Percentiles rank a stretch among this genome's conserved stretches.
These are phyloP conservation scores for Lasiodiplodia sp. DNA, from an alignment of 2,329 filamentous ascomycete species.

Conservation along the genomic window DNA sequence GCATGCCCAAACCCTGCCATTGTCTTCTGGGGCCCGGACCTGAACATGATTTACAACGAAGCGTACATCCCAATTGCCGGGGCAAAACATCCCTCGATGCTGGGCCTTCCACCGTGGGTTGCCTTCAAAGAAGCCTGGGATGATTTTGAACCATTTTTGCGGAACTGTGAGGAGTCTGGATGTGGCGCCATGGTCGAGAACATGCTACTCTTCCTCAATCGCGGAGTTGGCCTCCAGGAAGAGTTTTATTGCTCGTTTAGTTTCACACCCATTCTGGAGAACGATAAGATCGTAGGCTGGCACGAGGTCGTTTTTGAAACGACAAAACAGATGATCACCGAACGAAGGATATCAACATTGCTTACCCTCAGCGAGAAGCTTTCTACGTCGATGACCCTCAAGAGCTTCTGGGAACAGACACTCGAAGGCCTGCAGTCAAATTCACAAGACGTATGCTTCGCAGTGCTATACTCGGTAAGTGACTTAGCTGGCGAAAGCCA, in stretches of 20 bases:
- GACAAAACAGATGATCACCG: slow-evolving; percentile 31
- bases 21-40: slow-evolving; percentile 58
- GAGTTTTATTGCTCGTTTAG: slow-evolving; percentile 32
- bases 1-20: slow-evolving; percentile 60
- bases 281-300: slow-evolving; percentile 30
- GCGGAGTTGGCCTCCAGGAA: slow-evolving; percentile 22
- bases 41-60: slow-evolving; percentile 76
- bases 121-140: slow-evolving; percentile 75
- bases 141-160: slow-evolving; percentile 56
- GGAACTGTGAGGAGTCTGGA: slow-evolving; percentile 27
- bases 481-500: slow-evolving; percentile 40
- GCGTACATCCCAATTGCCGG: slow-evolving; percentile 72
- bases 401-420: slow-evolving; percentile 30
- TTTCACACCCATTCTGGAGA: slow-evolving; percentile 30
- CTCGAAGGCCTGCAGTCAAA: slow-evolving; percentile 40
- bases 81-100: slow-evolving; percentile 73
- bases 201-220: slow-evolving; percentile 29
- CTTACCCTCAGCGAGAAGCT: slow-evolving; percentile 27
- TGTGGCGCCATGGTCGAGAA: slow-evolving; percentile 30
- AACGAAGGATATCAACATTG: slow-evolving; percentile 26
- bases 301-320: slow-evolving; percentile 28
- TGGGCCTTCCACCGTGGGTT: slow-evolving; percentile 70
- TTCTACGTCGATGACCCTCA: slow-evolving; percentile 8
- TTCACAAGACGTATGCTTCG: slow-evolving; percentile 42
- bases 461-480: slow-evolving; percentile 42